Evolutionary conservation across 176 grass and related monocot species (phyloP), one percentile per base, ranked within the genome.

Genomic region (Cymbopogon citratus): DNA sequence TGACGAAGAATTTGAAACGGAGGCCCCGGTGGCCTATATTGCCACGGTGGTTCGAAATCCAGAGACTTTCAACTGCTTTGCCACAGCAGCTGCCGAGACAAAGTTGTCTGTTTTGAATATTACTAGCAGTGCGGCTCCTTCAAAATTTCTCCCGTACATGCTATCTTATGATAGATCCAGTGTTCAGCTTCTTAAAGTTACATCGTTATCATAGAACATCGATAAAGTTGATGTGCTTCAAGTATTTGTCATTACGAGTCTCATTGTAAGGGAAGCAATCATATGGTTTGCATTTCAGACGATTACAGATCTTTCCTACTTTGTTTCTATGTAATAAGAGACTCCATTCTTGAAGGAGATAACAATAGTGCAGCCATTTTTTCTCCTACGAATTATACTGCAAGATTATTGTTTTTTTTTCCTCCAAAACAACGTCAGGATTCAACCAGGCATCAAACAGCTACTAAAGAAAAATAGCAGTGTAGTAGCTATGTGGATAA

Each of bases 31-130:
- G 1, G 90, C 92, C 54, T 94, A 98, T 52, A 94, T 98, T 3
- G 95, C 95, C 49, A 95, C 90, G 0, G 83, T 99, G 51, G 66
- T 99, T 85, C 87, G 96, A 77, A 95, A 99, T 59, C 15, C 38
- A 16, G 79, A 91, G 26, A 98, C 96, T 82, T 99, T 93, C 51
- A 72, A 88, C 77, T 93, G 91, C 64, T 98, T 98, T 65, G 45
- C 78, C 39, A 84, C 75, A 71, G 67, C 87, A 49, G 90, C 86
- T 39, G 57, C 77, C n/a, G 80, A 99, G 18, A 76, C 63, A 28
- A 80, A 68, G 9, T 68, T 99, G 45, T 95, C 80, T 68, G 71
- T 95, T 69, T 21, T 74, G 27, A 85, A 99, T 74, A 80, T 95
- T 38, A 85, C 92, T 11, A 65, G 51, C 39, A 83, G 45, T 27